phyloP scores from a whole-genome alignment of 2,329 filamentous ascomycete genomes.

The Hortaea sp. region DNA sequence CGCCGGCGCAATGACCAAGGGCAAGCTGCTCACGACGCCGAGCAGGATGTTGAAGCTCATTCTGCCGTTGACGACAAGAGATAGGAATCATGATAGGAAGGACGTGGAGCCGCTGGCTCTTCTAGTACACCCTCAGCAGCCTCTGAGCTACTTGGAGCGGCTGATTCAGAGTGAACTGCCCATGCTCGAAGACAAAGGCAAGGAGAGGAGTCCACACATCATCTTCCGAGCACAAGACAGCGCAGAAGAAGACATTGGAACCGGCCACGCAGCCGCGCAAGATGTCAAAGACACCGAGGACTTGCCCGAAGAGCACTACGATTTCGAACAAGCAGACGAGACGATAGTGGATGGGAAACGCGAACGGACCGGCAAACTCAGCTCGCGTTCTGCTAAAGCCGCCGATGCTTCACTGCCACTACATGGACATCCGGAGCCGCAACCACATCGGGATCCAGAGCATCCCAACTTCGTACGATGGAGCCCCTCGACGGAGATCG shows the following conservation, averaged over 20 bases:
- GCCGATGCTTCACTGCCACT: slow-evolving; percentile 28
- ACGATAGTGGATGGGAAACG: slow-evolving; percentile 41
- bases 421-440: slow-evolving; percentile 50
- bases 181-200: slow-evolving; percentile 48
- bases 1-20: slow-evolving; percentile 55
- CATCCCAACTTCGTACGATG: slow-evolving; percentile 68
- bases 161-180: slow-evolving; percentile 82
- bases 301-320: slow-evolving; percentile 22
- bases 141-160: slow-evolving; percentile 79
- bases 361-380: slow-evolving; percentile 34
- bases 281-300: slow-evolving; percentile 24
- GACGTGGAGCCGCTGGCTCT: slow-evolving; percentile 76
- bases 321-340: slow-evolving; percentile 39
- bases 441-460: slow-evolving; percentile 14
- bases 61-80: slow-evolving; percentile 58
- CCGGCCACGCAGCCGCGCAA: slow-evolving; percentile 25
- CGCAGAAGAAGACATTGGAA: slow-evolving; percentile 45
- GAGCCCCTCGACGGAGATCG: slow-evolving; percentile 81
- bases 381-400: slow-evolving; percentile 8
- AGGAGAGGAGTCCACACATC: slow-evolving; percentile 61
- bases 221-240: slow-evolving; percentile 73
- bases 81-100: slow-evolving; percentile 51
- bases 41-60: slow-evolving; percentile 72
- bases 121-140: slow-evolving; percentile 80
- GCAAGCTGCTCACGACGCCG: slow-evolving; percentile 71